Base-by-base conservation (phyloP, 352 stramenopile genomes). In the Bremia lactucae region DNA sequence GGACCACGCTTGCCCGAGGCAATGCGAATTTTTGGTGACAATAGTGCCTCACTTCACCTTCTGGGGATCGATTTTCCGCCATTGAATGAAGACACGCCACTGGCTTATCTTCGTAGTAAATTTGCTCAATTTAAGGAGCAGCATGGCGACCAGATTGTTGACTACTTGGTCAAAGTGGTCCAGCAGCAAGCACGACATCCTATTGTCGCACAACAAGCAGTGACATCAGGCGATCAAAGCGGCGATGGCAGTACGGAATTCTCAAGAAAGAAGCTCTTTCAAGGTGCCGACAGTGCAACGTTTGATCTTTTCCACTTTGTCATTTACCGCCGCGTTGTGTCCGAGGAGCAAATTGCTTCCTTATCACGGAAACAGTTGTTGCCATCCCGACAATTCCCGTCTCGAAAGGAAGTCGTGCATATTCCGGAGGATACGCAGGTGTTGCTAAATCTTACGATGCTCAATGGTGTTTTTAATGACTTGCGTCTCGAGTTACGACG, bases 301-400 rank as follows among this genome's bases (percentile, higher is more conserved):
- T 86, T 85, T 33, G 75, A 87, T 29, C 21, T 87, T 11, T 87
- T 86, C 33, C 72, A 87, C 23, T 82, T 87, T 29, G 70, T 64
- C 6, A 70, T 87, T 0, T 85, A 84, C 36, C 59, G 62, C 15
- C 55, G 48, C 20, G 61, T 57, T 7, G 52, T 65, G 13, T 55
- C 61, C 0, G 40, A 55, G 15, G 53, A 59, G 5, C 40, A 57
- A 46, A 45, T 62, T 13, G 31, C 35, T 2, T 41, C 35, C 2
- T 38, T 59, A 5, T 59, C 57, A 37, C 70, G 58, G 42, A 46
- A 59, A 15, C 24, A 49, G 34, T 40, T 83, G 19, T 48, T 67
- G 1, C 68, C 73, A 7, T 62, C 63, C 13, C 60, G 68, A 5
- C 60, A 65, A 7, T 75, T 85, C 31, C 52, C 60, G 18, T 50